phyloP scores from a whole-genome alignment of 1,284 basidiomycete genomes.

The Leccinum subspadiceum region DNA sequence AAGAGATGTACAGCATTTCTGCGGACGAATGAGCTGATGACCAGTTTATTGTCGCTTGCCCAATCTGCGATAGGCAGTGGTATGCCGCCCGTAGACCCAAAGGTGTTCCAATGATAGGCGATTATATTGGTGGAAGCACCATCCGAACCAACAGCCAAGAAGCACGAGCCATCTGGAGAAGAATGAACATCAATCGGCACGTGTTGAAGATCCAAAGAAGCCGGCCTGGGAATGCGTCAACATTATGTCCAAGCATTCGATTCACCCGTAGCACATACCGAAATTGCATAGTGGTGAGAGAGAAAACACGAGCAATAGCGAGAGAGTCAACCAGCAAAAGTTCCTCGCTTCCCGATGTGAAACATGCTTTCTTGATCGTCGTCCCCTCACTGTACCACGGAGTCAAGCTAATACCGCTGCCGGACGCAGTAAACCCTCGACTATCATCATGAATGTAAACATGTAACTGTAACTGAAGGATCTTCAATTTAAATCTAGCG shows the following conservation, averaged over 20 bases:
- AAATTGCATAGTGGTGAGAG: constrained; percentile 52
- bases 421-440: constrained; percentile 37
- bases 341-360: constrained; percentile 49
- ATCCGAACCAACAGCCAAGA: constrained; percentile 36
- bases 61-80: constrained; percentile 33
- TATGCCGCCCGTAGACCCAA: constrained; percentile 49
- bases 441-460: constrained; percentile 44
- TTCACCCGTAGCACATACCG: constrained; percentile 34
- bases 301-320: constrained; percentile 46
- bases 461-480: constrained; percentile 39
- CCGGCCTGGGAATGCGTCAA: constrained; percentile 38
- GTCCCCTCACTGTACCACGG: constrained; percentile 42
- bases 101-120: constrained; percentile 55
- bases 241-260: background rate
- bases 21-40: constrained; percentile 46
- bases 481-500: constrained; percentile 1
- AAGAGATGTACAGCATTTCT: constrained; percentile 43
- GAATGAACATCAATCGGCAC: constrained; percentile 39
- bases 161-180: constrained; percentile 55
- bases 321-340: constrained; percentile 46
- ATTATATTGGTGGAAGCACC: constrained; percentile 25
- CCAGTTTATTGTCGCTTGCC: constrained; percentile 23
- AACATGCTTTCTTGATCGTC: constrained; percentile 37
- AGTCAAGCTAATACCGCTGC: constrained; percentile 40
- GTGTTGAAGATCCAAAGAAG: constrained; percentile 39